Base-by-base conservation (phyloP, 2,329 filamentous ascomycete genomes). In the Nothopassalora personata region DNA sequence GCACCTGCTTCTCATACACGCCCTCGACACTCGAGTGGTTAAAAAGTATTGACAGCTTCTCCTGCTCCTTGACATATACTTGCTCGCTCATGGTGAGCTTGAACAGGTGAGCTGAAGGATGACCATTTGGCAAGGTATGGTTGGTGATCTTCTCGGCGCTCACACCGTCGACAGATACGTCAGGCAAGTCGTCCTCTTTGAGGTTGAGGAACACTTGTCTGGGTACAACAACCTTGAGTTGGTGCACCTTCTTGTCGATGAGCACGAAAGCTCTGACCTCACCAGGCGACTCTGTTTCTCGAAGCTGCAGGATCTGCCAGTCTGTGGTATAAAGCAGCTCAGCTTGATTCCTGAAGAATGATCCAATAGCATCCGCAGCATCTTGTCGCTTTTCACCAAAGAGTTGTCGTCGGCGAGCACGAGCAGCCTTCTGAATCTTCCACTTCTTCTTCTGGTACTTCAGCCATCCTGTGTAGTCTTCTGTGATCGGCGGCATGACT, bases 391-490 rank as follows among this genome's bases (percentile, higher is more conserved):
- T 87, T 68, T 99, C 93, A 60, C 94, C 94, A 68, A 99, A 99
- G 0, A 99, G 80, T 72, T 99, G 94, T 52, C 93, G 85, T 64
- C 95, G 83, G 47, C 93, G 86, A 60, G 87, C 82, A 23, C 94
- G 86, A 34, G 93, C 91, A 72, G 96, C 89, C 70, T 91, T 96
- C 72, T 99, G 94, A 39, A 97, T 88, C 77, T 93, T 97, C 94
- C 94, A 99, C 75, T 99, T 99, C 77, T 92, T 86, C 75, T 99
- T 99, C 72, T 99, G 94, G 70, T 97, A 97, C 70, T 88, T 83
- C 55, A 99, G 74, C 79, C 96, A 99, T 0, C 85, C 90, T 18
- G 85, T 79, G 67, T 99, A 99, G 73, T 99, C 88, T 52, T 94
- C 86, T 0, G 86, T 89, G 19, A 94, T 89, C 27, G 83, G 84